Conservation (phyloP, 2,329 filamentous ascomycete genomes). For the Aspergillus hiratsukae region DNA sequence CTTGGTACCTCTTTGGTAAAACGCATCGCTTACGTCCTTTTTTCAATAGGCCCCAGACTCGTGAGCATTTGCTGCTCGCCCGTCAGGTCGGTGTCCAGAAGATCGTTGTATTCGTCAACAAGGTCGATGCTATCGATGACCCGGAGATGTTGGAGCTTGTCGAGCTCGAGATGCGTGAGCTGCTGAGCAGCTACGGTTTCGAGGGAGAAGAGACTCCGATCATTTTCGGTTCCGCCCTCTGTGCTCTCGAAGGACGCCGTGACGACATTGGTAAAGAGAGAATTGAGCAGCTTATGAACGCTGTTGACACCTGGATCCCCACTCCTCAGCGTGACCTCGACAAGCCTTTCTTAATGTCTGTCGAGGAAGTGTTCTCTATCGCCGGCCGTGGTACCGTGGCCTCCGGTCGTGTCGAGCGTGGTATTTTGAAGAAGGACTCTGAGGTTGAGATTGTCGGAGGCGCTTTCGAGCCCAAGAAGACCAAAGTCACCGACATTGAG, state of each 20-base stretch:
- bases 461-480: conserved; percentile 78
- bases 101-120: conserved; percentile 99
- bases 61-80: conserved; percentile 95
- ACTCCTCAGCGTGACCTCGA: conserved; percentile 90
- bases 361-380: conserved; percentile 90
- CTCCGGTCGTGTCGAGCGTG: conserved; percentile 95
- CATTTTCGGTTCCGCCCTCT: conserved; percentile 93
- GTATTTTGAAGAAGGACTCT: conserved; percentile 84
- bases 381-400: conserved; percentile 93
- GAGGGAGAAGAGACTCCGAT: conserved; percentile 98
- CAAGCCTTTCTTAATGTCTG: conserved; percentile 98
- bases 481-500: conserved; percentile 99
- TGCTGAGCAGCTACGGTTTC: conserved; percentile 87
- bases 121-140: conserved; percentile 95
- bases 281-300: conserved; percentile 85
- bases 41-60: conserved; percentile 73
- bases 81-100: conserved; percentile 97
- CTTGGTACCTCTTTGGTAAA: not conserved
- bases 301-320: conserved; percentile 94
- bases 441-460: conserved; percentile 96
- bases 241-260: conserved; percentile 80
- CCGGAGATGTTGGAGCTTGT: conserved; percentile 99
- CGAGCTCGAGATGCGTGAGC: conserved; percentile 99
- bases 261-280: conserved; percentile 81
- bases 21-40: conserved; percentile 16